A percentile compares a stretch with the other conserved stretches of the same genome.
Conservation (phyloP, 768 basidiomycete genomes). For the Kwoniella sp. region DNA sequence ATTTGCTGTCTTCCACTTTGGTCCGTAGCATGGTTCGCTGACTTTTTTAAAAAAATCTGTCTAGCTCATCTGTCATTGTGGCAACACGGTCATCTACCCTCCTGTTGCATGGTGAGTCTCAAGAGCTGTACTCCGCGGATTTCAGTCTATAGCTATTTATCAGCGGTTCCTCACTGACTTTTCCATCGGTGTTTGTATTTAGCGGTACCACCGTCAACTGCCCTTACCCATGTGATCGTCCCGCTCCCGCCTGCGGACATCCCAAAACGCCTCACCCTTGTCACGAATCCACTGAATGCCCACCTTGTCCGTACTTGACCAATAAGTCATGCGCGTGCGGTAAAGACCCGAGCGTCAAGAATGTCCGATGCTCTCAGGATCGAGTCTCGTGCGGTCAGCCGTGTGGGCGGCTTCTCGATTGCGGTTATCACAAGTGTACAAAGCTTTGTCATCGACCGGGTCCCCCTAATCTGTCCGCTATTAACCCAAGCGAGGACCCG, state of each 20-base stretch:
- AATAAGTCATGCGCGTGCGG: conserved; percentile 84
- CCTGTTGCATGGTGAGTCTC: conserved; percentile 81
- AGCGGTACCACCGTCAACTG: conserved; percentile 64
- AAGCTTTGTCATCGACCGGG: conserved; percentile 74
- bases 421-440: conserved; percentile 88
- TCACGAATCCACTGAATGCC: conserved; percentile 76
- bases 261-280: conserved; percentile 74
- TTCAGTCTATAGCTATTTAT: no score
- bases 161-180: no score
- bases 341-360: conserved; percentile 70
- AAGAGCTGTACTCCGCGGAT: no score
- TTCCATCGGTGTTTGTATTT: neutral
- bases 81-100: conserved; percentile 65
- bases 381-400: conserved; percentile 80
- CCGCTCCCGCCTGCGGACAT: conserved; percentile 78
- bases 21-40: no score
- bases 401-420: conserved; percentile 75
- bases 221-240: conserved; percentile 73
- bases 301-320: conserved; percentile 82
- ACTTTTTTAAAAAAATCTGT: no score
- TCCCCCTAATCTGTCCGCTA: neutral
- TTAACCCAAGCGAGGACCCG: neutral
- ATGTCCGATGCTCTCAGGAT: conserved; percentile 82
- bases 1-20: no score
- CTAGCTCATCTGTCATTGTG: conserved; percentile 80